A percentile compares a stretch with the other conserved stretches of the same genome.
Conservation (phyloP, 2,329 filamentous ascomycete species). For the Tolypocladium ovalisporum region DNA sequence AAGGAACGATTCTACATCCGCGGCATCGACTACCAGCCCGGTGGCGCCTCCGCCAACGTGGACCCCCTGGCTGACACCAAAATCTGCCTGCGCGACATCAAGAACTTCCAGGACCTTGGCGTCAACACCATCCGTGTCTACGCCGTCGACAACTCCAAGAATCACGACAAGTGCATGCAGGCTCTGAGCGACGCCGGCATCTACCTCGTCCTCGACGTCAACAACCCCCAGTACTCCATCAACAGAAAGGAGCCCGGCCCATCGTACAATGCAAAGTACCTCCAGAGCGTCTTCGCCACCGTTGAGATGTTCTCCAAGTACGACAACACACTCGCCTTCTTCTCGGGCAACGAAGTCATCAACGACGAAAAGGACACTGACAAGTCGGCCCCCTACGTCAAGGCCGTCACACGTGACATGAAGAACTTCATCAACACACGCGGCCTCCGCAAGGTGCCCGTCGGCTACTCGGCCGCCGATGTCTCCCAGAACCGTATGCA, state of each 20-base stretch:
- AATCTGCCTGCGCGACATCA: constrained; percentile 69
- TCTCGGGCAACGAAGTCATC: constrained; percentile 74
- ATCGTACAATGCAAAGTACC: constrained; percentile 81
- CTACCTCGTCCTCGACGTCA: constrained; percentile 86
- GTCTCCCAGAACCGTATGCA: constrained; percentile 76
- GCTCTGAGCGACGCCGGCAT: constrained; percentile 73
- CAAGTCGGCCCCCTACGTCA: constrained; percentile 59
- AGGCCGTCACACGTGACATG: constrained; percentile 69
- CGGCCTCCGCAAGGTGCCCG: constrained; percentile 55
- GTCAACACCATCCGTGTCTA: constrained; percentile 91
- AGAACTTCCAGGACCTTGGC: constrained; percentile 72
- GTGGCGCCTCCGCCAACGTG: constrained; percentile 39
- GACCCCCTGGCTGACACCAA: constrained; percentile 67
- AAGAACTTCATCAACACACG: constrained; percentile 56
- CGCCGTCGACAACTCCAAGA: constrained; percentile 74
- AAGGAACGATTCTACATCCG: constrained; percentile 46
- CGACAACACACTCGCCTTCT: constrained; percentile 78
- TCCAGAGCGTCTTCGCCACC: constrained; percentile 77
- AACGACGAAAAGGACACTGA: constrained; percentile 56
- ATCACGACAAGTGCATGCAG: constrained; percentile 81
- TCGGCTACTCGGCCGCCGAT: constrained; percentile 70
- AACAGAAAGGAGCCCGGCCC: constrained; percentile 64
- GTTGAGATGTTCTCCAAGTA: constrained; percentile 77
- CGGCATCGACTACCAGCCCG: constrained; percentile 54
- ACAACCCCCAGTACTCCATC: constrained; percentile 80